These are phyloP conservation scores for Fomitiporia mediterranea DNA, from an alignment of 1,284 basidiomycete genomes.

Conservation along the genomic window DNA sequence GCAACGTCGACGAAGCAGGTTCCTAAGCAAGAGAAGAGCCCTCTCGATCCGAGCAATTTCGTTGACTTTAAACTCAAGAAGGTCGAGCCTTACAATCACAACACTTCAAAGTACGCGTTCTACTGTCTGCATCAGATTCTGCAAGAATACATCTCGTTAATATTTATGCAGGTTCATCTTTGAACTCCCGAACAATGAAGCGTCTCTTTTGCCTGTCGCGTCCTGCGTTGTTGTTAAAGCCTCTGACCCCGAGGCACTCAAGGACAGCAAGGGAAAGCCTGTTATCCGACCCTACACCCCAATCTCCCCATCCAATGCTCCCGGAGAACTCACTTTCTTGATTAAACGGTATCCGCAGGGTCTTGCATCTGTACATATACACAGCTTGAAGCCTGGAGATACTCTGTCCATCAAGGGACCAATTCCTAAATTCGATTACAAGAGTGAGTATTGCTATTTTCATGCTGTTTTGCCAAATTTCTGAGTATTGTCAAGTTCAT, in stretches of 20 bases:
- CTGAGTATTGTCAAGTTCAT: conserved; percentile 48
- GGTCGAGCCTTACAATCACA: conserved; percentile 90
- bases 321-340: conserved; percentile 77
- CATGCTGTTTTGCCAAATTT: neutral
- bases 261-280: conserved; percentile 83
- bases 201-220: conserved; percentile 72
- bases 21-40: conserved; percentile 49
- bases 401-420: conserved; percentile 88
- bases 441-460: conserved; percentile 41
- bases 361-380: conserved; percentile 76
- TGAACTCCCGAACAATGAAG: conserved; percentile 77
- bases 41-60: conserved; percentile 70
- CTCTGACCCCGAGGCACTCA: conserved; percentile 54
- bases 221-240: conserved; percentile 66
- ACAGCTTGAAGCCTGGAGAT: conserved; percentile 72
- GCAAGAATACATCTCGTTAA: conserved; percentile 1
- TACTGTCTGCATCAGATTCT: neutral
- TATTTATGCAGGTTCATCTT: conserved; percentile 65
- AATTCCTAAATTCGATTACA: conserved; percentile 78
- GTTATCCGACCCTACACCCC: conserved; percentile 88
- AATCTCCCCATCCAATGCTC: conserved; percentile 65
- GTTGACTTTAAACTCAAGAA: conserved; percentile 80
- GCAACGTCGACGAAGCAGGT: conserved; percentile 23
- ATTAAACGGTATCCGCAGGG: conserved; percentile 85
- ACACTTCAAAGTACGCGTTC: conserved; percentile 60